A percentile compares a stretch with the other conserved stretches of the same genome.
phyloP scores from a whole-genome alignment of 2,329 filamentous ascomycete species.

The Claviceps pazoutovae region DNA sequence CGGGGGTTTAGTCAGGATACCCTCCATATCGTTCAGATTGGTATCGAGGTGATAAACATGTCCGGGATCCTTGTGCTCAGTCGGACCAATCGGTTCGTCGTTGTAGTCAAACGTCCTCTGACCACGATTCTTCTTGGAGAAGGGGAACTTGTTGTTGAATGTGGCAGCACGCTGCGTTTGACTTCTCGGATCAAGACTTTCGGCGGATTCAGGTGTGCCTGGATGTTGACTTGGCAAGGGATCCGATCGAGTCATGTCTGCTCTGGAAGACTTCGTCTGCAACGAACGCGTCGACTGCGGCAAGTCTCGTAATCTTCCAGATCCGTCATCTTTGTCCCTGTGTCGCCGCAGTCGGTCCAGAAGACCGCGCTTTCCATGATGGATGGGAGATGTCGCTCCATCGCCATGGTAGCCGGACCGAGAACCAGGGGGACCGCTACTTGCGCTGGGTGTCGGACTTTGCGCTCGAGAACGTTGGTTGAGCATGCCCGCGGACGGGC shows the following conservation, averaged over 20 bases:
- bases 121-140: slow-evolving; percentile 41
- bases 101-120: slow-evolving; percentile 34
- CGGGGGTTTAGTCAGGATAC: slow-evolving; percentile 61
- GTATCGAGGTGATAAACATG: slow-evolving; percentile 70
- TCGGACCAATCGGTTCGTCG: slow-evolving; percentile 47
- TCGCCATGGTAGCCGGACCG: slow-evolving; percentile 32
- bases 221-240: slow-evolving; percentile 20
- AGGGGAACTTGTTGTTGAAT: slow-evolving; percentile 50
- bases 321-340: slow-evolving; percentile 40
- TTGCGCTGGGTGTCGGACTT: slow-evolving; percentile 68
- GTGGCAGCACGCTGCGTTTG: slow-evolving; percentile 28
- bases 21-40: slow-evolving; percentile 80
- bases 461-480: slow-evolving; percentile 46
- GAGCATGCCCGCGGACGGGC: slow-evolving; percentile 31
- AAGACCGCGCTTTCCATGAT: slow-evolving; percentile 37
- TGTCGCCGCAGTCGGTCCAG: slow-evolving; percentile 36
- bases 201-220: slow-evolving; percentile 14
- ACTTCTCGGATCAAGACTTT: slow-evolving; percentile 17
- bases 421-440: slow-evolving; percentile 40
- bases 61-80: slow-evolving; percentile 43
- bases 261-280: slow-evolving; percentile 33
- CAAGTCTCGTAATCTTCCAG: slow-evolving; percentile 31
- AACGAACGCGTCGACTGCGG: slow-evolving; percentile 41
- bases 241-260: slow-evolving; percentile 29
- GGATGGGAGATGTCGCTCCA: slow-evolving; percentile 44